Evolutionary conservation across 164 flowering plant genomes (phyloP), one percentile per base, ranked within the genome.

Genomic region (Brasenia schreberi): DNA sequence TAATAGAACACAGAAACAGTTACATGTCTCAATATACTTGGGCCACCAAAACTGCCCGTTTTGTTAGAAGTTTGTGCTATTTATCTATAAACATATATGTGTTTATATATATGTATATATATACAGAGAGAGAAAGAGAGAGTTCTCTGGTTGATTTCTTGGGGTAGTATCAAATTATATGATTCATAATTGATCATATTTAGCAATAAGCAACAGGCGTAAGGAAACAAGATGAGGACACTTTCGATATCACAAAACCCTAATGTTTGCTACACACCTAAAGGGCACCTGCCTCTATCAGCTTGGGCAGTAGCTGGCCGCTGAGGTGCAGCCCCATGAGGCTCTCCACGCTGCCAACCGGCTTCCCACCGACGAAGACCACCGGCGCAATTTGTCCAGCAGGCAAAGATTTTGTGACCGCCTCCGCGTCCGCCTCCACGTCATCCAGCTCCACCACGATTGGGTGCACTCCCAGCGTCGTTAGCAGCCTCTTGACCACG

Each of bases 381-480:
- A 81, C 82, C 53, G 97, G 96, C 4, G 85, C 78, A 18, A 60
- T 72, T 0, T 56, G 61, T 17, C 53, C 72, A 0, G 63, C 67
- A 3, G 64, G 62, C 10, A 14, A 17, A 62, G 19, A 45, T 18
- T 0, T 49, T 61, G 62, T 5, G 14, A 59, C 23, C 19, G 52
- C 43, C 52, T 5, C 43, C 19, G 52, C 43, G 43, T 5, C 43
- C 62, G 19, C 80, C 87, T 90, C 98, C 18, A 70, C 72, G 33
- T 90, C 94, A 11, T 87, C 98, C 53, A 90, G 69, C 64, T 90
- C 89, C 75, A 93, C 88, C 60, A 93, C 97, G 61, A 94, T 84
- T 19, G 98, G 98, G 80, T 86, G 84, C 39, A 86, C 98, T 1
- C 96, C 94, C 43, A 90, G 19, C 18, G 83, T 74, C 61, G 80